These are phyloP conservation scores for Blastobotrys elegans DNA, from an alignment of 1,139 yeast species.

Conservation along the genomic window DNA sequence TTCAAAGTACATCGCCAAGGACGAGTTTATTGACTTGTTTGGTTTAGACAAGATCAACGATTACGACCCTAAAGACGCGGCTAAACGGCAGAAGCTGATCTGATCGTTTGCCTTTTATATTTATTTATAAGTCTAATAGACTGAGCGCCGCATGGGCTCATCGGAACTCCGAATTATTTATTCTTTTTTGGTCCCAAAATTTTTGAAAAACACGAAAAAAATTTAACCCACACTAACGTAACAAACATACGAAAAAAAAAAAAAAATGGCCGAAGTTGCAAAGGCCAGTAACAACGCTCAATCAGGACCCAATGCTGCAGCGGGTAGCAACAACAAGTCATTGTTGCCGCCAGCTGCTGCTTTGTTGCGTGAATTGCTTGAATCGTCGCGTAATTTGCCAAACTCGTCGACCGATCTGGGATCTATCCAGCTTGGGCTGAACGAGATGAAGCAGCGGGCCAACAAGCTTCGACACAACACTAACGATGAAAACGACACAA, in stretches of 20 bases:
- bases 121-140: too few relatives aligned
- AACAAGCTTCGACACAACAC: conserved; percentile 48
- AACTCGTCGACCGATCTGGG: conserved; percentile 61
- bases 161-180: neutral
- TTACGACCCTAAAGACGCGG: conserved; percentile 26
- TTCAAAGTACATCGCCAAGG: conserved; percentile 41
- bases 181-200: neutral
- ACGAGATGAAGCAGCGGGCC: conserved; percentile 72
- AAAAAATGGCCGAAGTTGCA: conserved; percentile 9
- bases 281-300: neutral
- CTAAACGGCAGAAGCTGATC: neutral
- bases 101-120: too few relatives aligned
- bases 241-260: too few relatives aligned
- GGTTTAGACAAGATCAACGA: conserved; percentile 41
- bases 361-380: conserved; percentile 57
- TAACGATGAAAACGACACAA: conserved; percentile 54
- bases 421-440: conserved; percentile 66
- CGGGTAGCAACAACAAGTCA: conserved; percentile 4
- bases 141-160: neutral
- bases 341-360: conserved; percentile 41
- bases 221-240: neutral
- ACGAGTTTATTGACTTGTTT: conserved; percentile 45
- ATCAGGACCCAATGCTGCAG: conserved; percentile 1
- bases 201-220: neutral
- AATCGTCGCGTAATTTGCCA: conserved; percentile 67